A percentile compares a stretch with the other conserved stretches of the same genome.
phyloP scores from a whole-genome alignment of 208 protist genomes.

The Trypanosoma platydactyli region DNA sequence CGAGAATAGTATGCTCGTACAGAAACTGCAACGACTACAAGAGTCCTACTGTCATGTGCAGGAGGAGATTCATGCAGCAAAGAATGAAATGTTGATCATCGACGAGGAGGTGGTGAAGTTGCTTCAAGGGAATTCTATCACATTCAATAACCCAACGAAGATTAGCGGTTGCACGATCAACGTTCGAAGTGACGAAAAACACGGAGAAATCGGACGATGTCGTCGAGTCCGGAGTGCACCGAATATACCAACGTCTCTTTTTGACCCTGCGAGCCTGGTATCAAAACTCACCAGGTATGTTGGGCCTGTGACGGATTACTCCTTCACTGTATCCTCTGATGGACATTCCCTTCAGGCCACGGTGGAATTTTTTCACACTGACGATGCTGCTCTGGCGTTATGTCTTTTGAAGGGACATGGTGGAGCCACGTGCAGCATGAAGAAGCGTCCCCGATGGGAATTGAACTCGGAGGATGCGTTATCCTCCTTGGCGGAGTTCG shows the following conservation, averaged over 20 bases:
- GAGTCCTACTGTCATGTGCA: constrained; percentile 21
- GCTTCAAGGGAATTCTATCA: background rate
- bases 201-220: background rate
- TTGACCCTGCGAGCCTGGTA: constrained; percentile 23
- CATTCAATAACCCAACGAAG: background rate
- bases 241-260: constrained; percentile 18
- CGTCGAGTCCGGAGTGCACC: constrained; percentile 20
- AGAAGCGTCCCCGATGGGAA: constrained; percentile 3
- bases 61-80: constrained; percentile 6
- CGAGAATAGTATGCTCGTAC: constrained; percentile 7
- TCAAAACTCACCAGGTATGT: constrained; percentile 25
- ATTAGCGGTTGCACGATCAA: background rate
- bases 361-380: constrained; percentile 28
- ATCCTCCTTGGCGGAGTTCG: constrained; percentile 8
- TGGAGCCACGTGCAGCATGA: background rate
- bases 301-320: constrained; percentile 30
- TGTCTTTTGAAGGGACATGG: background rate
- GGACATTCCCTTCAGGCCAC: constrained; percentile 8
- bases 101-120: constrained; percentile 19
- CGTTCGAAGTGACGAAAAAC: background rate
- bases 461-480: constrained; percentile 5
- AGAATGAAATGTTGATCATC: background rate
- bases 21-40: constrained; percentile 17
- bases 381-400: constrained; percentile 23
- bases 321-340: constrained; percentile 15